These are phyloP conservation scores for Boletus vermiculosoides DNA, from an alignment of 768 basidiomycete species.

Conservation along the genomic window DNA sequence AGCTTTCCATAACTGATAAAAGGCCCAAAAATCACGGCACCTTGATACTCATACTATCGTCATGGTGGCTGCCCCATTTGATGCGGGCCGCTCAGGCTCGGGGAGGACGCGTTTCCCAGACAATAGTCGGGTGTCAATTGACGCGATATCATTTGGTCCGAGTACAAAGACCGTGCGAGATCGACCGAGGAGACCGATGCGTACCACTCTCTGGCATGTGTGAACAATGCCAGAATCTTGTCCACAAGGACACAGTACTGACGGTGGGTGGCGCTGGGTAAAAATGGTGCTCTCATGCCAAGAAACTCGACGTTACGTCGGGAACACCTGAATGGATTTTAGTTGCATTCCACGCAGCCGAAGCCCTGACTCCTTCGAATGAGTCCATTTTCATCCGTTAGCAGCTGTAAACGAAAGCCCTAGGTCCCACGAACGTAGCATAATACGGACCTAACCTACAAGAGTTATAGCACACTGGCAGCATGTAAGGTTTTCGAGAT, in stretches of 20 bases:
- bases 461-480: too few species aligned
- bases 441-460: not conserved
- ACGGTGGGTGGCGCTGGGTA: not conserved
- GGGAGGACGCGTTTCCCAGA: not conserved
- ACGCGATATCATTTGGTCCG: not conserved
- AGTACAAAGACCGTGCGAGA: not conserved
- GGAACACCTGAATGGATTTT: not conserved
- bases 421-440: not conserved
- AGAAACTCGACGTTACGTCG: not conserved
- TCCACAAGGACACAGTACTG: not conserved
- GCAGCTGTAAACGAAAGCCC: not conserved
- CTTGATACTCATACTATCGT: not conserved
- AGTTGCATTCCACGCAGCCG: not conserved
- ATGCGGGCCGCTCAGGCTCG: not conserved
- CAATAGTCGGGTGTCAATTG: not conserved
- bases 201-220: not conserved
- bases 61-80: not conserved
- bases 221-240: not conserved
- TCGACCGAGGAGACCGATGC: not conserved
- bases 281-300: not conserved
- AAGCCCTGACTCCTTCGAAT: too few species aligned
- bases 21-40: not conserved
- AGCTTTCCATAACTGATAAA: constrained; percentile 1
- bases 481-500: too few species aligned
- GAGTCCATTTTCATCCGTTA: not conserved